Conservation (phyloP, 176 grass and related monocot species). For the Stipa capillata region DNA sequence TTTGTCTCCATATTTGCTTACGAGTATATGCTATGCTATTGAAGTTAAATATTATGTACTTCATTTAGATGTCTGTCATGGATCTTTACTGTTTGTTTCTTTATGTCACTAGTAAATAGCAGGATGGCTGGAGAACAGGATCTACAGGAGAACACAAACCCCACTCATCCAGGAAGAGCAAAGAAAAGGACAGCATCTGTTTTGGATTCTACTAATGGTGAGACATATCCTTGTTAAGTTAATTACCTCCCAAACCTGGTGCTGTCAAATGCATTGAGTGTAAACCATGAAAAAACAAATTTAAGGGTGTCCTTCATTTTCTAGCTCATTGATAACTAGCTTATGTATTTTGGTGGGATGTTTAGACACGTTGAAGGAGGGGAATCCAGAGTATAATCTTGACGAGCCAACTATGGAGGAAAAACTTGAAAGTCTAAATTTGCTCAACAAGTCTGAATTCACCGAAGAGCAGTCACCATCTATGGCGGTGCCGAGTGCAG, state of each 20-base stretch:
- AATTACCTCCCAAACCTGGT: background rate
- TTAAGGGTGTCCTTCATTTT: background rate
- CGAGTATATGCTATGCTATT: background rate
- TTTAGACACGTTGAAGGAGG: constrained; percentile 33
- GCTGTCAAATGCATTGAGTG: background rate
- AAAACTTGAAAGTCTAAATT: constrained; percentile 60
- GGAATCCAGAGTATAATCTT: constrained; percentile 35
- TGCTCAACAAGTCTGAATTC: constrained; percentile 26
- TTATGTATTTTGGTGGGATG: constrained; percentile 9
- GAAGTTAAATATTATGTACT: background rate
- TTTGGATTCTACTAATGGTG: constrained; percentile 46
- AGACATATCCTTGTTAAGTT: constrained; percentile 2
- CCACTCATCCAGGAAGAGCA: constrained; percentile 18
- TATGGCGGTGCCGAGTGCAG: constrained; percentile 63
- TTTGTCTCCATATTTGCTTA: background rate
- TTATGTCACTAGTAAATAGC: constrained; percentile 21
- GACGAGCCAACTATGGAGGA: constrained; percentile 85
- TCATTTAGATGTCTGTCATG: constrained; percentile 1
- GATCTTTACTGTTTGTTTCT: constrained; percentile 6
- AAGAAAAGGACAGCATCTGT: constrained; percentile 58
- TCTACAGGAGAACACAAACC: constrained; percentile 21
- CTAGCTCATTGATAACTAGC: background rate
- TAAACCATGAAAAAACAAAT: background rate
- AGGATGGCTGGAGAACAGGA: constrained; percentile 15
- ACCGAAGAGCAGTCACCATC: constrained; percentile 32